These are phyloP conservation scores for Talaromyces liani DNA, from an alignment of 495 filamentous ascomycete species.

Conservation along the genomic window DNA sequence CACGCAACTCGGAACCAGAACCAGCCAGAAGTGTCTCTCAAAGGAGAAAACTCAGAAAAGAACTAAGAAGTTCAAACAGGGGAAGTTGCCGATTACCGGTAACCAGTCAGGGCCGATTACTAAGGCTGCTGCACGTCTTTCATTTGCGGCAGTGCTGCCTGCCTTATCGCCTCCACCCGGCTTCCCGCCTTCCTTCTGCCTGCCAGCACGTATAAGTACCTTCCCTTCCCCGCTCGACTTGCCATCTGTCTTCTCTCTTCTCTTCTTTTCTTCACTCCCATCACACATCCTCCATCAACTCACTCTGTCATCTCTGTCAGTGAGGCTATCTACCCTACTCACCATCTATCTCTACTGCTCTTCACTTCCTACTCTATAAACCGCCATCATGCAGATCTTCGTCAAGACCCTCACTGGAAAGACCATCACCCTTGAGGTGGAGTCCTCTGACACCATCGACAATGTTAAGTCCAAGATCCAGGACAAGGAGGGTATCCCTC, in stretches of 20 bases:
- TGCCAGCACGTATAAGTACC: conserved; percentile 12
- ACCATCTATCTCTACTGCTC: conserved; percentile 6
- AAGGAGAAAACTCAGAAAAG: neutral
- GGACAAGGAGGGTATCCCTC: conserved; percentile 98
- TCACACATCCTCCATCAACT: conserved; percentile 3
- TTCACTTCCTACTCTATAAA: neutral
- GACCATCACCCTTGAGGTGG: conserved; percentile 99
- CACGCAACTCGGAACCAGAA: neutral
- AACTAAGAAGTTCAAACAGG: neutral
- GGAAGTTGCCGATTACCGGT: neutral
- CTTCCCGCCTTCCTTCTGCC: conserved; percentile 8
- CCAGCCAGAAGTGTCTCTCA: neutral
- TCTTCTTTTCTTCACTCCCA: conserved; percentile 6
- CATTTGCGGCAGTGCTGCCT: conserved; percentile 2
- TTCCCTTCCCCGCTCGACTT: conserved; percentile 7
- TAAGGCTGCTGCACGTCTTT: neutral
- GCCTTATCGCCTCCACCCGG: conserved; percentile 4
- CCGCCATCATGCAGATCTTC: conserved; percentile 83
- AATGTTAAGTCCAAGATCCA: conserved; percentile 99
- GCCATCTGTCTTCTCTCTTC: conserved; percentile 12
- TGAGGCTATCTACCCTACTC: neutral
- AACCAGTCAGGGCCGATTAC: neutral
- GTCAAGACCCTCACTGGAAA: conserved; percentile 82
- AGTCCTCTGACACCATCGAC: conserved; percentile 97
- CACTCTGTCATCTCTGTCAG: conserved; percentile 1